Evolutionary conservation across 257 asterid species (phyloP).

Genomic region (Nicotiana otophora): DNA sequence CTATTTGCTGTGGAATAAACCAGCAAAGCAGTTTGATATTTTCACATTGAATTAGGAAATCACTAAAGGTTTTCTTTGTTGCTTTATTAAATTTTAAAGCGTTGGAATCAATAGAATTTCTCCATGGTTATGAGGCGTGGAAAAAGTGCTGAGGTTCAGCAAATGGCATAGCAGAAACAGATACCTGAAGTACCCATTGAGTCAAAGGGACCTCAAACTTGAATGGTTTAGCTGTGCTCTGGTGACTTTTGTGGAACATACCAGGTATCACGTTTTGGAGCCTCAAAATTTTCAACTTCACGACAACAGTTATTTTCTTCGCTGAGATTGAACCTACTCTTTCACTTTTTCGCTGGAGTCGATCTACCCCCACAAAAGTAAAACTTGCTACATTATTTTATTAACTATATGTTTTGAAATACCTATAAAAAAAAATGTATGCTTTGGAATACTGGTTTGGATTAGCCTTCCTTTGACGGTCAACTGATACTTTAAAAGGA

Average conservation of each 20-base stretch:
- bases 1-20: not conserved
- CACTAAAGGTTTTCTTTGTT: not conserved
- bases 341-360: slow-evolving; percentile 7
- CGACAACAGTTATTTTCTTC: not conserved
- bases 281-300: not conserved
- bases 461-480: not conserved
- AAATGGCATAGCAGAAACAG: slow-evolving; percentile 15
- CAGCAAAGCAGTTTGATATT: not conserved
- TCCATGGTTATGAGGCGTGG: not conserved
- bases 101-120: not conserved
- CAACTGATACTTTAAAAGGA: not conserved
- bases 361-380: not conserved
- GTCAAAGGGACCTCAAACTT: slow-evolving; percentile 6
- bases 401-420: not conserved
- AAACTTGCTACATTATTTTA: not conserved
- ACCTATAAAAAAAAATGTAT: not conserved
- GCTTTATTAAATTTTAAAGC: not conserved
- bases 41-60: not conserved
- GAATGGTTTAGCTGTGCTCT: not conserved
- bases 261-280: not conserved
- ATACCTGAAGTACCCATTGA: slow-evolving; percentile 2
- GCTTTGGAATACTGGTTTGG: not conserved
- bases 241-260: not conserved
- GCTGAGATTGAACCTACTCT: not conserved
- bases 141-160: slow-evolving; percentile 5